Evolutionary conservation across 78 protist genomes (phyloP), one percentile per base, ranked within the genome.

Genomic region (Dictyostelium intermedium): DNA sequence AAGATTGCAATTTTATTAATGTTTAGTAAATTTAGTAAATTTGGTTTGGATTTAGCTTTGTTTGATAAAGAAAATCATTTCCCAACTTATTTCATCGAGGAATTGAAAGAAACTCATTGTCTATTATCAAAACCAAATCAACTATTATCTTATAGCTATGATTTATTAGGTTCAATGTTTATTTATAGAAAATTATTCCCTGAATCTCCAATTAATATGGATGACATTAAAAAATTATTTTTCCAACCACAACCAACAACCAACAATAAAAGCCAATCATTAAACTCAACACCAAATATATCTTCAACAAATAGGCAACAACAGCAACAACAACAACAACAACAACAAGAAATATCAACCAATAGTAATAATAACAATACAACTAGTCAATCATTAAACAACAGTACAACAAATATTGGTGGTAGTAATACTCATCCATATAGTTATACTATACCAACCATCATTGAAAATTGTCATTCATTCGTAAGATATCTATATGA

Each of bases 21-120:
- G 94, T 37, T 89, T 32, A 27, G 72, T 53, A 89, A 89, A 66
- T 89, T 89, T 3, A 20, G 86, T n/a, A 53, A 74, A 23, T 89
- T 89, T 66, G 94, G 94, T 37, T 69, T 89, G 69, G 94, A 89
- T 50, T 27, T 89, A n/a, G 50, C 94, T 13, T 30, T 32, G 11
- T 80, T 89, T 35, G 94, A 89, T 50, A 60, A 70, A 47, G 94
- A 89, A 4, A 85, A 60, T 23, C 53, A 32, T 35, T 89, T 89
- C n/a, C 56, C 87, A n/a, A 25, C 60, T 5, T 89, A 35, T 35
- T 50, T 89, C n/a, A 41, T 89, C 1, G 74, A 89, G 1, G 94
- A 89, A 69, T n/a, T 89, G 10, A 89, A 81, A 70, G 94, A 89
- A 50, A 80, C 87, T 8, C 50, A 89, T 5, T 78, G 84, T 32